Evolutionary conservation across 2,329 filamentous ascomycete genomes (phyloP).

Genomic region (Pseudonectria foliicola): DNA sequence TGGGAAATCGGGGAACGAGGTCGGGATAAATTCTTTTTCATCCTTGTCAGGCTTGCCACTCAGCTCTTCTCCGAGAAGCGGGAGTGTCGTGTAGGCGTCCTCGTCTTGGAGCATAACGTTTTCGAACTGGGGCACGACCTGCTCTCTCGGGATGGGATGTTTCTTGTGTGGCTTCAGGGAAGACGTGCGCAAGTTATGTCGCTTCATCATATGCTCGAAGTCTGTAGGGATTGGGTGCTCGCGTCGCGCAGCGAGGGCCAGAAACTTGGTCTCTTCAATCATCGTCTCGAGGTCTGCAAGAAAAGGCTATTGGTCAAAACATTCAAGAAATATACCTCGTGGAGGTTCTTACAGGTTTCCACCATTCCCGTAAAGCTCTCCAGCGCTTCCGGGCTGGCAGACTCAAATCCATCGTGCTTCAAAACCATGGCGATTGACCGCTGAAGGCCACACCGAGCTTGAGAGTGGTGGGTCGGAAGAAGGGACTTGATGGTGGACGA

Average conservation of each 20-base stretch:
- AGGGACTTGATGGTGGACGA: conserved; percentile 12
- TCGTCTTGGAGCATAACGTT: conserved; percentile 32
- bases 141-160: conserved; percentile 39
- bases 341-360: conserved; percentile 49
- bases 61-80: conserved; percentile 45
- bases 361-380: conserved; percentile 50
- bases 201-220: conserved; percentile 46
- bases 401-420: conserved; percentile 51
- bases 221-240: conserved; percentile 48
- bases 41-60: conserved; percentile 53
- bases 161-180: conserved; percentile 50
- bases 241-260: conserved; percentile 43
- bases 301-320: conserved; percentile 16
- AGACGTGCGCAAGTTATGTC: conserved; percentile 44
- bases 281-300: conserved; percentile 42
- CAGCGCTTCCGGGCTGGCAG: conserved; percentile 47
- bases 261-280: conserved; percentile 39
- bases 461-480: conserved; percentile 24
- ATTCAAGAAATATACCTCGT: no score
- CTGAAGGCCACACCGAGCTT: conserved; percentile 35
- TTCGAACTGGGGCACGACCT: conserved; percentile 32
- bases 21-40: conserved; percentile 48
- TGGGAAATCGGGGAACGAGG: conserved; percentile 53
- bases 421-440: conserved; percentile 50
- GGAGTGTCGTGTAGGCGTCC: conserved; percentile 35